Evolutionary conservation across 441 rosid species (phyloP).

Genomic region (Adansonia madagascariensis): DNA sequence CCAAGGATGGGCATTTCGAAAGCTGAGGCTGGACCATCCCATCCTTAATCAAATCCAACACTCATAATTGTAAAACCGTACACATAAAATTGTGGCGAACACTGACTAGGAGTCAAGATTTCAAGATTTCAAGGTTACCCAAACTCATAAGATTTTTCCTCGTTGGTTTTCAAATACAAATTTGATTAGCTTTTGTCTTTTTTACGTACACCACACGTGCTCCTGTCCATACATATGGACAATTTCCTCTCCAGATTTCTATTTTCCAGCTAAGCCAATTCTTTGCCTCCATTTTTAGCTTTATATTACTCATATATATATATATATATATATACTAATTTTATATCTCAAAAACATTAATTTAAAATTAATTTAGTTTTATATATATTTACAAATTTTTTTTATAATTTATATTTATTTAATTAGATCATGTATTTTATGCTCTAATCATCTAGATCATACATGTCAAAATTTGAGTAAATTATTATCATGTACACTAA

Average conservation of each 20-base stretch:
- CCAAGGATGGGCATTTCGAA: background rate
- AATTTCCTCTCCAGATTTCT: background rate
- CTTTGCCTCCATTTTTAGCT: background rate
- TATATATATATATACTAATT: no score
- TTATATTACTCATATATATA: no score
- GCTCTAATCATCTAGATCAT: no score
- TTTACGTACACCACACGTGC: constrained; percentile 53
- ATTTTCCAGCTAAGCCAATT: background rate
- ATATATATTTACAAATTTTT: no score
- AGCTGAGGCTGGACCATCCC: background rate
- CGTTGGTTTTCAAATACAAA: constrained; percentile 15
- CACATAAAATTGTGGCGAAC: no score
- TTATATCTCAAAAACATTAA: no score
- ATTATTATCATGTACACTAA: no score
- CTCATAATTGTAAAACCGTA: no score
- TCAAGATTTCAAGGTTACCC: constrained; percentile 16
- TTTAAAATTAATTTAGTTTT: no score
- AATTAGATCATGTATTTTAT: no score
- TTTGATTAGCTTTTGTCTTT: constrained; percentile 31
- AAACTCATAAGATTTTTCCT: background rate
- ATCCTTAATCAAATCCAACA: background rate
- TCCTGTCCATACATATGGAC: constrained; percentile 24
- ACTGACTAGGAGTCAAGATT: background rate
- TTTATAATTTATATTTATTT: no score
- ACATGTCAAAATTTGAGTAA: no score